Evolutionary conservation across 495 filamentous ascomycete species (phyloP).

Genomic region (Hypomontagnella monticulosa): DNA sequence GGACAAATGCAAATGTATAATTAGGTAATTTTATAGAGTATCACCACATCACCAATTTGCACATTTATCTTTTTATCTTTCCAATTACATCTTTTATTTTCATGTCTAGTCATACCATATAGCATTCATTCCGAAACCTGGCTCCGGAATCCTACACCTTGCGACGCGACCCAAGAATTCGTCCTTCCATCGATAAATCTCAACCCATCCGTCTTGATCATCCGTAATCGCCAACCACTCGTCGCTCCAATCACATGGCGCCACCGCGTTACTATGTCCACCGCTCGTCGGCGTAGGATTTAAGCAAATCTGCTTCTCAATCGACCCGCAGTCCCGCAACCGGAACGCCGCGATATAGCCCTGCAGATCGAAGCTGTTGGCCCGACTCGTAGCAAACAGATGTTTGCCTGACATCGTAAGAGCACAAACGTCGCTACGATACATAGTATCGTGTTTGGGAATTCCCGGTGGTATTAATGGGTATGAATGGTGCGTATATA

Average conservation of each 20-base stretch:
- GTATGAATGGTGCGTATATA: conserved; percentile 80
- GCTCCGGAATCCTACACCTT: conserved; percentile 76
- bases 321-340: conserved; percentile 72
- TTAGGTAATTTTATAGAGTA: neutral
- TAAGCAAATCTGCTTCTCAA: conserved; percentile 79
- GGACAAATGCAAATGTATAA: neutral
- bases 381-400: conserved; percentile 82
- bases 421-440: conserved; percentile 81
- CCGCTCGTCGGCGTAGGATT: conserved; percentile 86
- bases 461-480: conserved; percentile 79
- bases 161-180: conserved; percentile 81
- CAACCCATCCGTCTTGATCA: conserved; percentile 84
- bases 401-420: conserved; percentile 71
- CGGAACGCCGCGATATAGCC: conserved; percentile 84
- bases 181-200: conserved; percentile 84
- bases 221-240: conserved; percentile 88
- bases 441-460: conserved; percentile 62
- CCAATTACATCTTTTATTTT: neutral
- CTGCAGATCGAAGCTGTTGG: conserved; percentile 76
- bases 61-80: neutral
- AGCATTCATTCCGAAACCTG: conserved; percentile 89
- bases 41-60: neutral
- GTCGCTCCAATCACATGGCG: conserved; percentile 80
- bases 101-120: conserved; percentile 80
- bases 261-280: conserved; percentile 85